Base-by-base conservation (phyloP, 148 eudicot species). In the Amaranthus cruentus region DNA sequence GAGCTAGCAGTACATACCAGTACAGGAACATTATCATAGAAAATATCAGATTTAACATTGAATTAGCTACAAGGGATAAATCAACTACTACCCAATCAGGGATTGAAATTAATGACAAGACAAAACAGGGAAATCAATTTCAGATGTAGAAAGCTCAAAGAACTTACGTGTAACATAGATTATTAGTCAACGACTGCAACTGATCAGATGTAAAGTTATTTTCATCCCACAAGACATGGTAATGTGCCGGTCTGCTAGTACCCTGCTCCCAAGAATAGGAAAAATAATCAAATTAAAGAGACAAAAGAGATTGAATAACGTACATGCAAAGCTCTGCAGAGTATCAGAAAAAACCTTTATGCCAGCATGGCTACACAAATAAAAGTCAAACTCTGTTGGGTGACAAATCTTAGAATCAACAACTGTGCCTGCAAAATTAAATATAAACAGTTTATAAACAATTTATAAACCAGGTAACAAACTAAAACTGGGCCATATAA, bases 341-440 rank as follows among this genome's bases (percentile, higher is more conserved):
- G 7, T 18, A 13, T 11, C 49, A 28, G 51, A 28, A 70, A 62
- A 47, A 54, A 91, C 98, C 90, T 95, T 85, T 57, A 95, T 88
- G 58, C 98, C 98, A 64, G 98, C 96, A 85, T 95, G 98, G 57
- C 98, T 95, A 81, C 98, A 95, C 14, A 95, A 83, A 68, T 90
- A 95, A 80, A 95, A 95, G 77, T 95, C 98, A 72, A 95, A 95
- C 61, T 95, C 98, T 8, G 97, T 91, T 4, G 98, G 98, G 66
- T 95, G 98, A 80, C 97, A 95, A 46, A 95, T 95, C 78, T 87
- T 88, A 1, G 97, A 88, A 78, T 95, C 98, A 4, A 95, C 91
- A 59, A 95, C 97, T 18, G 98, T 95, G 53, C 98, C 98, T 95
- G 82, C 44, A 63, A 73, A 52, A 72, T 10, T 4, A 47, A 69